Base-by-base conservation (phyloP, 169 alveolate species). In the Cryptosporidium xiaoi region DNA sequence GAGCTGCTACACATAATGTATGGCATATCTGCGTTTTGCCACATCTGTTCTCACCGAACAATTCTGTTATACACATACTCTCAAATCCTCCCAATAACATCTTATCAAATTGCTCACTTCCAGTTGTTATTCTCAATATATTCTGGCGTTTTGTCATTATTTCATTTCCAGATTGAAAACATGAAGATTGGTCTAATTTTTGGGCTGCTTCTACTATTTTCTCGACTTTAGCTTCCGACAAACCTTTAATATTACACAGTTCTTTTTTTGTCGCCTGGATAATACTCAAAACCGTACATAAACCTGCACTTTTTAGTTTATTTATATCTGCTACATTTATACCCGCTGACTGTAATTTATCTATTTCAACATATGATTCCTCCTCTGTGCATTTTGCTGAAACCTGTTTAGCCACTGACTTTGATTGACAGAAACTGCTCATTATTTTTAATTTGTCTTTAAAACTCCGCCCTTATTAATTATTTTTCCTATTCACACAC, bases 301-400 rank as follows among this genome's bases (percentile, higher is more conserved):
- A 92, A 15, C 99, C 99, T 51, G 97, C 97, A 48, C 94, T 96
- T 55, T 93, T 94, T 7, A 97, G 83, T 91, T 96, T 97, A 31
- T 94, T 91, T 33, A 97, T 94, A 92, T 97, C 99, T 64, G 96
- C 94, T 18, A 94, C 95, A 51, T 94, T 96, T 13, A 97, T 94
- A 15, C 99, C 99, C 64, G 92, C 87, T 48, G 95, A 96, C 84
- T 95, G 96, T 12, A 96, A 90, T 51, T 91, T 90, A 33, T 95
- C 95, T 16, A 95, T 92, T 20, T 77, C 87, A 24, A 77, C 87
- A 27, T 44, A 77, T n/a, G 71, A 34, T 31, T 77, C 66, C 92
- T 91, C 82, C 71, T 92, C 71, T 3, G 29, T 33, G 27, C 69
- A 58, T 6, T 77, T 77, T n/a, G 87, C 87, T 48, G 71, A 62